Base-by-base conservation (phyloP, 805 yeast genomes). In the Suhomyces kilbournensis region DNA sequence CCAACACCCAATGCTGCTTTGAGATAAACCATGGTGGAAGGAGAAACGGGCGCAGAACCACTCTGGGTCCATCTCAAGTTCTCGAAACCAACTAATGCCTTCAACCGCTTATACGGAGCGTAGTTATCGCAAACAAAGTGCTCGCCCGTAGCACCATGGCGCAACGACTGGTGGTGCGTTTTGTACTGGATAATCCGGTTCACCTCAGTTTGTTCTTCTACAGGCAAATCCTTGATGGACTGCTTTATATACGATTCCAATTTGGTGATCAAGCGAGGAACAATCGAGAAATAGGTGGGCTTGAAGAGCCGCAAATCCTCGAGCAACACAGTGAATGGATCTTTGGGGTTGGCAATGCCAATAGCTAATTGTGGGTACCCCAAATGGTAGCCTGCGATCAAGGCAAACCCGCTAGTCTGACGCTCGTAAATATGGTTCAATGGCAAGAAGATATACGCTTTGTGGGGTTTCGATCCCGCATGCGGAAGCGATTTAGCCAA, bases 371-470 rank as follows among this genome's bases (percentile, higher is more conserved):
- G 66, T 22, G 85, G 81, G 63, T 81, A 85, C 1, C 83, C 87
- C 48, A 80, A 63, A 20, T 74, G 72, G 48, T 72, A 75, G 35
- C 88, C 88, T 49, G 66, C 65, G 15, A 76, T 56, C 40, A 83
- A 54, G 28, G 72, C 78, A 57, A 72, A 71, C 14, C 75, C 72
- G n/a, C 77, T 55, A 43, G 72, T 71, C 51, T 74, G 71, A 59
- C 86, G 70, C 62, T 82, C 84, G 54, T 75, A 80, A 44, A 82
- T 82, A 61, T 82, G 86, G 2, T 86, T 85, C 56, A 83, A 66
- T 4, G 87, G 87, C 46, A 83, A 66, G 62, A 81, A 81, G 47
- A 56, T 53, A 38, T 51, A 56, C 8, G 60, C 59, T 19, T 44
- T 48, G 15, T 51, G 53, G 12, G 42, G 30, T 3, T 44, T 53